Evolutionary conservation across 1,284 basidiomycete species (phyloP).

Genomic region (Phaffia rhodozyma): DNA sequence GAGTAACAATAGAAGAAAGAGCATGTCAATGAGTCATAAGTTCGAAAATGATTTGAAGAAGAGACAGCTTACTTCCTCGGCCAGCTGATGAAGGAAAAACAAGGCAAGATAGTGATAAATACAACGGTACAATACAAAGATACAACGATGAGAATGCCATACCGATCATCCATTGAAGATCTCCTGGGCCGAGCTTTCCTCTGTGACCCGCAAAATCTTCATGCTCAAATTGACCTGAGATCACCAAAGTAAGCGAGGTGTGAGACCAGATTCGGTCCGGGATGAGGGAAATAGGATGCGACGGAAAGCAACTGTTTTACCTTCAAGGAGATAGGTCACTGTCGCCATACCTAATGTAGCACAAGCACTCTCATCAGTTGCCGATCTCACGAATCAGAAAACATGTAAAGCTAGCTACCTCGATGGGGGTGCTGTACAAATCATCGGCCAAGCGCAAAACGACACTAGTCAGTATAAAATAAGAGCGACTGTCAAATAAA

Average conservation of each 20-base stretch:
- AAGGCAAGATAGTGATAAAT: neutral
- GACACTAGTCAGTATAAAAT: too few relatives aligned
- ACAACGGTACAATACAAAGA: constrained; percentile 51
- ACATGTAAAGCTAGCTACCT: constrained; percentile 35
- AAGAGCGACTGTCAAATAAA: neutral
- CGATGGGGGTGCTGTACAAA: constrained; percentile 78
- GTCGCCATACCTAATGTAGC: constrained; percentile 25
- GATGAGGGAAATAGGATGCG: neutral
- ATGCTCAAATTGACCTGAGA: constrained; percentile 46
- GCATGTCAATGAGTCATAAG: too few relatives aligned
- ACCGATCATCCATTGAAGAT: constrained; percentile 86
- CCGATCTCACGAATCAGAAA: constrained; percentile 47
- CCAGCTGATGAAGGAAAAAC: neutral
- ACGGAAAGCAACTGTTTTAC: constrained; percentile 36
- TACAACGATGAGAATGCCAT: constrained; percentile 31
- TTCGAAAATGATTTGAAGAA: too few relatives aligned
- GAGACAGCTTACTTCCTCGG: neutral
- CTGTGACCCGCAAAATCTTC: constrained; percentile 87
- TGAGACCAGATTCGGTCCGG: neutral
- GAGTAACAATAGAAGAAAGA: too few relatives aligned
- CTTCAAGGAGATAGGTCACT: constrained; percentile 74
- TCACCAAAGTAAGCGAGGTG: constrained; percentile 32
- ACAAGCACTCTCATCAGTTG: constrained; percentile 31
- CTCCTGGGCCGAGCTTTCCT: constrained; percentile 44
- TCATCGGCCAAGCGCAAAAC: too few relatives aligned